These are phyloP conservation scores for Parietichytrium sp. DNA, from an alignment of 108 stramenopile genomes.

Conservation along the genomic window DNA sequence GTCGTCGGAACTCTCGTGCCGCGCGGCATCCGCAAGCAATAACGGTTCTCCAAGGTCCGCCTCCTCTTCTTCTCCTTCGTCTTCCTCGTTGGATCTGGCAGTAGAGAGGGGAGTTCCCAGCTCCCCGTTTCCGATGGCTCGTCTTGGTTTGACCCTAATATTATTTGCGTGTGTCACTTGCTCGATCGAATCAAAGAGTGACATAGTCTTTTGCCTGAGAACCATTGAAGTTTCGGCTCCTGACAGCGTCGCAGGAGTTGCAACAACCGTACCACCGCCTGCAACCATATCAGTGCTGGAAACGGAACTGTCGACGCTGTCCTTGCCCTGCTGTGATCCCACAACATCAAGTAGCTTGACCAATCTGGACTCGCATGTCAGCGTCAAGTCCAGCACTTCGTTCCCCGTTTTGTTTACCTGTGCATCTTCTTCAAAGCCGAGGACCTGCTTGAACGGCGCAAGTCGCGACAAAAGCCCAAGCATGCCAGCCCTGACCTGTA, in stretches of 20 bases:
- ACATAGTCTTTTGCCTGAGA: too few species aligned
- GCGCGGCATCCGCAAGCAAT: too few species aligned
- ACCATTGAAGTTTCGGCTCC: too few species aligned
- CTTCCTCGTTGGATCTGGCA: not conserved
- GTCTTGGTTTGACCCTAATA: not conserved
- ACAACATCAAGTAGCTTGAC: not conserved
- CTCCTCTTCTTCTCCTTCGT: not conserved
- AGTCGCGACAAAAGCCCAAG: constrained; percentile 14
- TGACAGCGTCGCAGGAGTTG: too few species aligned
- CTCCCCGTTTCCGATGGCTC: constrained; percentile 10
- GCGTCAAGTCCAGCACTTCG: not conserved
- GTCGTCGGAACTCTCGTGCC: not conserved
- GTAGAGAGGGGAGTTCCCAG: constrained; percentile 21
- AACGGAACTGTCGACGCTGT: too few species aligned
- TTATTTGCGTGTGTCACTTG: constrained; percentile 1
- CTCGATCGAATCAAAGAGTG: not conserved
- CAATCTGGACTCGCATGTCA: not conserved
- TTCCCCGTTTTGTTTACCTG: not conserved
- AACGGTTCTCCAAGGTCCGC: not conserved
- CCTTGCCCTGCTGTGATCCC: too few species aligned
- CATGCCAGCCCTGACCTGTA: constrained; percentile 27
- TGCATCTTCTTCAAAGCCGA: not conserved
- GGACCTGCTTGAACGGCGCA: constrained; percentile 5
- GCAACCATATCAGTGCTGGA: too few species aligned
- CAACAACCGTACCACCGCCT: too few species aligned